Base-by-base conservation (phyloP, 2,329 filamentous ascomycete species). In the Penicillium fuscoglaucum region DNA sequence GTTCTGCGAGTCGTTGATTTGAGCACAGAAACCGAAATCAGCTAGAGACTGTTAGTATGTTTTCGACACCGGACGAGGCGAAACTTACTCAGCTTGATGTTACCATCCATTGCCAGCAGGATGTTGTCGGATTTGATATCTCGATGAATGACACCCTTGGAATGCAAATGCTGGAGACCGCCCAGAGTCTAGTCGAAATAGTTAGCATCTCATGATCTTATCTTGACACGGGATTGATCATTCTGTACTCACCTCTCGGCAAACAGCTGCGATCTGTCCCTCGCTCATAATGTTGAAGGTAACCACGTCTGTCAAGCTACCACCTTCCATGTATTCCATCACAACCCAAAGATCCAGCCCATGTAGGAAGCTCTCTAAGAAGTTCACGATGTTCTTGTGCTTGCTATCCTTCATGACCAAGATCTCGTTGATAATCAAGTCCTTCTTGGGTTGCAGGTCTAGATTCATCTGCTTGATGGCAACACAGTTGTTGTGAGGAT, bases 71-170 rank as follows among this genome's bases (percentile, higher is more conserved):
- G 21, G 29, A 26, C 10, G 8, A 10, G 3, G 19, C 12, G 50
- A 28, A 31, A 75, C 90, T 75, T 83, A 96, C 91, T 99, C 56
- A 99, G 86, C 78, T 99, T 99, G 77, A 99, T 98, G 74, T 93
- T 93, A 61, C 95, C 95, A 70, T 97, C 91, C 75, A 96, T 83
- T 13, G 93, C 96, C 35, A 99, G 82, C 40, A 99, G 82, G 64
- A 99, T 96, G 75, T 99, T 99, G 78, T 99, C 95, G 0, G 93
- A 98, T 79, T 99, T 99, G 80, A 99, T 99, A 72, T 99, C 95
- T 70, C 95, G 89, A 76, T 99, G 95, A 63, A 99, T 99, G 41
- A 99, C 95, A 57, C 93, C 93, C 78, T 98, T 98, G 15, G 93
- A 97, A 74, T 99, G 95, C 55, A 99, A 79, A 76, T 98, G 95